Evolutionary conservation across 78 protist genomes (phyloP).

Genomic region (Isochrysis galbana): DNA sequence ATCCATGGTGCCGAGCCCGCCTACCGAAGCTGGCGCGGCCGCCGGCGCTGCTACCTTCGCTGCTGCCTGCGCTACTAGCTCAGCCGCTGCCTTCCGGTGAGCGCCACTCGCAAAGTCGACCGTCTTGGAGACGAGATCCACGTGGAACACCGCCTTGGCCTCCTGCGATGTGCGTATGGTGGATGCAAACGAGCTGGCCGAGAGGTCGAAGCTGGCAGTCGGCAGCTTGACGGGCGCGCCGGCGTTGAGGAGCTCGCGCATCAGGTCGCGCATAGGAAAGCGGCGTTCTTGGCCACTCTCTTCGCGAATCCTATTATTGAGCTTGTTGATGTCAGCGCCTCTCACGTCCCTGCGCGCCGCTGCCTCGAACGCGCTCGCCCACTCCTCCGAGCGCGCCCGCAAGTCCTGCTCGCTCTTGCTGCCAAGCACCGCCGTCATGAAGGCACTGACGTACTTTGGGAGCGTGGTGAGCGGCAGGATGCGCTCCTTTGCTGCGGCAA

Average conservation of each 20-base stretch:
- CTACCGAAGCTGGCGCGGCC: neutral
- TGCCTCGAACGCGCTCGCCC: neutral
- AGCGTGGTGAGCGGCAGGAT: conserved; percentile 10
- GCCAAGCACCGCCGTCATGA: neutral
- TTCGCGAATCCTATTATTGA: neutral
- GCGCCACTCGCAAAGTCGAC: conserved; percentile 4
- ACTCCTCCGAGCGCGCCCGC: neutral
- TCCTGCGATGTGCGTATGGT: neutral
- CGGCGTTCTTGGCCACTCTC: neutral
- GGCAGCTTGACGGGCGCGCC: neutral
- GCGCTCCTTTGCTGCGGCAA: neutral
- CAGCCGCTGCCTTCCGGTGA: conserved; percentile 8
- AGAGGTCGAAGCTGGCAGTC: neutral
- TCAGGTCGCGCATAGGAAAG: neutral
- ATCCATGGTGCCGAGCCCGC: neutral
- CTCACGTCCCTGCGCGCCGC: neutral
- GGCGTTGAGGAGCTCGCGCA: conserved; percentile 15
- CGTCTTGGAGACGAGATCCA: neutral
- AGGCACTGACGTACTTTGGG: neutral
- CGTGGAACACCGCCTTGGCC: neutral
- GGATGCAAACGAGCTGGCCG: neutral
- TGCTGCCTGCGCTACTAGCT: neutral
- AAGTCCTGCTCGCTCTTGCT: neutral
- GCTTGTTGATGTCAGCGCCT: neutral
- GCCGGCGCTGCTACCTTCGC: neutral